Conservation (phyloP, 306 rosid species). For the Sphenostylis stenocarpa region DNA sequence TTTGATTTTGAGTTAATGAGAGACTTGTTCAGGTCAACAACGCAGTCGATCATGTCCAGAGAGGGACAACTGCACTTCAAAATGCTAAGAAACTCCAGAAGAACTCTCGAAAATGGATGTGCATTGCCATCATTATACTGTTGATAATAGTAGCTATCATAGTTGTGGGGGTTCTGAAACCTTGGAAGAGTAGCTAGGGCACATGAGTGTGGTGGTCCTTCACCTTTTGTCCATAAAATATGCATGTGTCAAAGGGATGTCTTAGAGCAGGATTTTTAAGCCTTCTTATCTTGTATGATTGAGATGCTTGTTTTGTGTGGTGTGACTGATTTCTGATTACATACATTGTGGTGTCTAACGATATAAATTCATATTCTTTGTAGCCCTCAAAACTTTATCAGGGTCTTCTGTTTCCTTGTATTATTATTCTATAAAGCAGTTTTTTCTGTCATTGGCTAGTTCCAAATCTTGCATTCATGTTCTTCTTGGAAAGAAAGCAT, state of each 20-base stretch:
- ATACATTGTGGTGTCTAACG: constrained; percentile 27
- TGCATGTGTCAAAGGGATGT: constrained; percentile 30
- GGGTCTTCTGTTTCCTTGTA: constrained; percentile 18
- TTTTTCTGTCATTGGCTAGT: constrained; percentile 16
- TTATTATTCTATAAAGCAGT: not conserved
- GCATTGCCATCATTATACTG: constrained; percentile 78
- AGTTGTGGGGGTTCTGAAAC: constrained; percentile 71
- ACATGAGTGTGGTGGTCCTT: constrained; percentile 44
- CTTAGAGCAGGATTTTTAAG: constrained; percentile 25
- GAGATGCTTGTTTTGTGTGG: constrained; percentile 27
- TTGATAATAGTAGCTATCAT: constrained; percentile 66
- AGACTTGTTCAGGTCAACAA: constrained; percentile 67
- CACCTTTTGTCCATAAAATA: constrained; percentile 44
- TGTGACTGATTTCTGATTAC: not conserved
- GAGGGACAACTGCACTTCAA: constrained; percentile 79
- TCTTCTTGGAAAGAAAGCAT: constrained; percentile 9
- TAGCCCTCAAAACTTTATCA: constrained; percentile 27
- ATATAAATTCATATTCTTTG: constrained; percentile 41
- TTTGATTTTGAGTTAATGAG: constrained; percentile 46
- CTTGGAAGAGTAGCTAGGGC: constrained; percentile 82
- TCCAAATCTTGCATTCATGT: constrained; percentile 6
- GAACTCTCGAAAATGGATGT: constrained; percentile 85
- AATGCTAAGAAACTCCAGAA: constrained; percentile 88
- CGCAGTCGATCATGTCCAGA: constrained; percentile 73
- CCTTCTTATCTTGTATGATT: constrained; percentile 38